These are phyloP conservation scores for Lactarius sp. DNA, from an alignment of 768 basidiomycete genomes.

Conservation along the genomic window DNA sequence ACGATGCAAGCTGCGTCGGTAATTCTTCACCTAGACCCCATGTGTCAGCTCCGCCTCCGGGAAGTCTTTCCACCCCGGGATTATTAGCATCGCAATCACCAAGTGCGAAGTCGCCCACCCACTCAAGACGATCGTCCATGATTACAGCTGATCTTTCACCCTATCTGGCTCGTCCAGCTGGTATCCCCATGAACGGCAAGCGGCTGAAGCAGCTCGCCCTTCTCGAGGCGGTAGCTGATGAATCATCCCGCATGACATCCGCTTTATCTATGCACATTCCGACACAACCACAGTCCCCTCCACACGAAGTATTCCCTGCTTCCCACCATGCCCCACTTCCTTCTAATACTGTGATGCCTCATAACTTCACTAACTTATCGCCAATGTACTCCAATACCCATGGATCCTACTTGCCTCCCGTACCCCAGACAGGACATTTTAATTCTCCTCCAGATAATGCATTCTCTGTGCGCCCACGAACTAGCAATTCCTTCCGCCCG, in stretches of 20 bases:
- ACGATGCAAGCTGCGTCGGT: not conserved
- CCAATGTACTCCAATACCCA: slow-evolving; percentile 27
- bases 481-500: slow-evolving; percentile 33
- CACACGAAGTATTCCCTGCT: not conserved
- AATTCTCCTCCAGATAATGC: slow-evolving; percentile 28
- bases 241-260: slow-evolving; percentile 59
- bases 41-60: slow-evolving; percentile 8
- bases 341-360: slow-evolving; percentile 21
- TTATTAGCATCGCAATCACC: slow-evolving; percentile 11
- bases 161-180: slow-evolving; percentile 53
- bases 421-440: slow-evolving; percentile 21
- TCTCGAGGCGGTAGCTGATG: slow-evolving; percentile 65
- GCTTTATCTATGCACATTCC: slow-evolving; percentile 26
- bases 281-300: not conserved
- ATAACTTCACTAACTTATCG: slow-evolving; percentile 26
- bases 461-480: slow-evolving; percentile 36
- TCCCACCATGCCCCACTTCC: slow-evolving; percentile 7
- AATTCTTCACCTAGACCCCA: not conserved
- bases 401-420: slow-evolving; percentile 16
- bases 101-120: slow-evolving; percentile 24
- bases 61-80: slow-evolving; percentile 16
- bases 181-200: slow-evolving; percentile 54
- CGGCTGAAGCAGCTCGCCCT: slow-evolving; percentile 66
- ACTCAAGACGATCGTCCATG: slow-evolving; percentile 42
- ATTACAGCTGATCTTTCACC: slow-evolving; percentile 62